These are phyloP conservation scores for Chaetomium sp. DNA, from an alignment of 2,329 filamentous ascomycete species.

Conservation along the genomic window DNA sequence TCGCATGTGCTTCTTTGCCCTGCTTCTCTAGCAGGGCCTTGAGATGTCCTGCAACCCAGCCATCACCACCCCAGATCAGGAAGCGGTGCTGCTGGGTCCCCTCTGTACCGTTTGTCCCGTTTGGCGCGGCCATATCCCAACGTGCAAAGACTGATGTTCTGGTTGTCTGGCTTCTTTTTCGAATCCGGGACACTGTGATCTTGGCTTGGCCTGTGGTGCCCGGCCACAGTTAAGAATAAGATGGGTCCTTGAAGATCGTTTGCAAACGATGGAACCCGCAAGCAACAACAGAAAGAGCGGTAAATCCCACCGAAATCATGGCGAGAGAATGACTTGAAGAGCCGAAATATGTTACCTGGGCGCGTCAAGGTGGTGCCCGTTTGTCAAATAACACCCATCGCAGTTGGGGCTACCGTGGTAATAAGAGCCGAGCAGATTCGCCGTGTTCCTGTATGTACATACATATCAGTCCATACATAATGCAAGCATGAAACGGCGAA, in stretches of 20 bases:
- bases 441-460: neutral
- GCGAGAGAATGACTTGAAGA: neutral
- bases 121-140: slow-evolving; percentile 36
- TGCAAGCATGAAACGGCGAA: neutral
- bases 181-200: neutral
- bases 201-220: neutral
- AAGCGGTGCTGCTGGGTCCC: slow-evolving; percentile 46
- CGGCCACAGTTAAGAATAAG: neutral
- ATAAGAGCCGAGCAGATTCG: neutral
- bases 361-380: neutral
- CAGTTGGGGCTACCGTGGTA: slow-evolving; percentile 17
- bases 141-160: neutral
- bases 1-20: slow-evolving; percentile 62
- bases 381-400: neutral
- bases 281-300: neutral
- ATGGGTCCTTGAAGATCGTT: neutral
- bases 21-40: slow-evolving; percentile 59
- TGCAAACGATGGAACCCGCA: neutral
- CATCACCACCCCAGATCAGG: slow-evolving; percentile 66
- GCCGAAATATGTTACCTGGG: slow-evolving; percentile 7
- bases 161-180: neutral
- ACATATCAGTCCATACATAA: slow-evolving; percentile 5
- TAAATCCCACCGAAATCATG: neutral
- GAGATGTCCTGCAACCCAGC: slow-evolving; percentile 65
- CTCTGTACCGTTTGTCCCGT: slow-evolving; percentile 29